These are phyloP conservation scores for Russula sp. DNA, from an alignment of 768 basidiomycete species.

Conservation along the genomic window DNA sequence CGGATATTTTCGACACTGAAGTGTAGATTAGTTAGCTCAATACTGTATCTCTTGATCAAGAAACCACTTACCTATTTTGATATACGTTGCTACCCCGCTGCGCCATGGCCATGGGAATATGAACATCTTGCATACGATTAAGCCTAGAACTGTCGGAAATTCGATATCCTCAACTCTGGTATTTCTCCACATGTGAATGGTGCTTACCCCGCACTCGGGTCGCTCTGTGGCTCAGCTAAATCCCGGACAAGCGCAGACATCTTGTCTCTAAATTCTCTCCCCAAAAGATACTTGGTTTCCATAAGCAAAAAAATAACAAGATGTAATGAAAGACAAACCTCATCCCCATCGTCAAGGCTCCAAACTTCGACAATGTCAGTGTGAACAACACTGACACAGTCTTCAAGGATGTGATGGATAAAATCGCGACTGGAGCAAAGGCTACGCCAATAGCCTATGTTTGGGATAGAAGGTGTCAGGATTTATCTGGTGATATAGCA, in stretches of 20 bases:
- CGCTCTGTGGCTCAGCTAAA: not conserved
- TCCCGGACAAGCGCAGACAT: not conserved
- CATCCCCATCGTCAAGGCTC: not conserved
- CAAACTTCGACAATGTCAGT: not conserved
- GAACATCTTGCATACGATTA: not conserved
- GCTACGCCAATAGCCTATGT: conserved; percentile 9
- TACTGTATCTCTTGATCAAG: too few species aligned
- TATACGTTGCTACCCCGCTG: not conserved
- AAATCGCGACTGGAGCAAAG: conserved; percentile 5
- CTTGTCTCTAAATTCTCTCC: not conserved
- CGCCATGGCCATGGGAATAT: too few species aligned
- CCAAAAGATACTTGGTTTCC: conserved; percentile 4
- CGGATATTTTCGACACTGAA: not conserved
- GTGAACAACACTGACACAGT: not conserved
- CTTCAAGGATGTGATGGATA: not conserved
- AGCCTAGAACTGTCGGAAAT: not conserved
- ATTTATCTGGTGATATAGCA: not conserved
- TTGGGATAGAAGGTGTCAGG: not conserved
- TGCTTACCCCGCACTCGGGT: not conserved
- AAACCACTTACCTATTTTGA: not conserved
- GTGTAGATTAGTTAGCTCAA: not conserved
- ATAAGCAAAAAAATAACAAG: not conserved
- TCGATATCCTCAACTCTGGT: not conserved
- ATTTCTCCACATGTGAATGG: not conserved
- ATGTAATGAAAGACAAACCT: not conserved